These are phyloP conservation scores for cucumber (Cucumis sativus) DNA, from an alignment of 306 rosid genomes.

Conservation along the genomic window DNA sequence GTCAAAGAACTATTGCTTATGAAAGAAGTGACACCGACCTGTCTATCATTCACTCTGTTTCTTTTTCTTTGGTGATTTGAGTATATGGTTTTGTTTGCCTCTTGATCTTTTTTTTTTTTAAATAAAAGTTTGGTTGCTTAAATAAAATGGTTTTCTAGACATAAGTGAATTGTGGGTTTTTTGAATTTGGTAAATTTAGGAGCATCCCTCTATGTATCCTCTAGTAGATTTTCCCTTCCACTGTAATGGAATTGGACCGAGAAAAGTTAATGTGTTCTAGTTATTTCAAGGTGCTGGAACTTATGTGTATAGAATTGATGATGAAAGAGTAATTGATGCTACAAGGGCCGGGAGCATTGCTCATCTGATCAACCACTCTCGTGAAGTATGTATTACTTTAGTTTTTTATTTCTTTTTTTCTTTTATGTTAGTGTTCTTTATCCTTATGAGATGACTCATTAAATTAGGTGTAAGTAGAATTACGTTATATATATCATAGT, in stretches of 20 bases:
- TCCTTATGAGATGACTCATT: neutral
- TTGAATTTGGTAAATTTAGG: neutral
- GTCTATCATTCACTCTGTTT: too few relatives aligned
- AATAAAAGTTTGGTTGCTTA: too few relatives aligned
- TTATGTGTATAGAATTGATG: constrained; percentile 91
- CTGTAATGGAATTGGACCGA: neutral
- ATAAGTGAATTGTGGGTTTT: neutral
- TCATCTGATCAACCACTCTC: constrained; percentile 95
- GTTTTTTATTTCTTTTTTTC: neutral
- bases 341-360: constrained; percentile 99
- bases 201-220: neutral
- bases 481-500: neutral
- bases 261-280: constrained; percentile 13
- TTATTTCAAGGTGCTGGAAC: constrained; percentile 94
- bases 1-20: too few relatives aligned
- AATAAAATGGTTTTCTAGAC: neutral
- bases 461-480: neutral
- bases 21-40: too few relatives aligned
- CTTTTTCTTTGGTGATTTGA: too few relatives aligned
- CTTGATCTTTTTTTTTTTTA: too few relatives aligned
- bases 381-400: constrained; percentile 53
- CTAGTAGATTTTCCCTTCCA: neutral
- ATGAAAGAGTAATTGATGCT: constrained; percentile 93
- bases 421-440: neutral
- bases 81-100: neutral